Percentiles rank a stretch among this genome's conserved stretches.
phyloP scores from a whole-genome alignment of 2,329 filamentous ascomycete genomes.

The Sclerotinia minor region DNA sequence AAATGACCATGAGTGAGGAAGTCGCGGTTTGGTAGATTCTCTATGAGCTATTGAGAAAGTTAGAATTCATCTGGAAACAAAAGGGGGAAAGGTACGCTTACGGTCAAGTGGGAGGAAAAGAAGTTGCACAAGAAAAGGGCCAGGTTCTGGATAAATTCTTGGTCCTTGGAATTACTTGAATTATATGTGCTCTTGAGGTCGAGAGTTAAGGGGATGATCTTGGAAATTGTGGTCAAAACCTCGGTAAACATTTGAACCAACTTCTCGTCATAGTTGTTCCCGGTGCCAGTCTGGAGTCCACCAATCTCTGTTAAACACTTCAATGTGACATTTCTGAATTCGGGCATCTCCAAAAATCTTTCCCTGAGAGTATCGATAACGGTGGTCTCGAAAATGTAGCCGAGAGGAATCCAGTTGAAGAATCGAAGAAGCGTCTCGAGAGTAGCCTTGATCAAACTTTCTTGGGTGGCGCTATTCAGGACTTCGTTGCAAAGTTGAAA shows the following conservation, averaged over 20 bases:
- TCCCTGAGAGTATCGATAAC: slow-evolving; percentile 93
- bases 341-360: slow-evolving; percentile 86
- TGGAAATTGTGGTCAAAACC: slow-evolving; percentile 86
- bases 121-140: slow-evolving; percentile 97
- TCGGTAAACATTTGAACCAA: slow-evolving; percentile 98
- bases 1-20: slow-evolving; percentile 96
- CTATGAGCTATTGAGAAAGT: slow-evolving; percentile 66
- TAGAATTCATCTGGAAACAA: slow-evolving; percentile 25
- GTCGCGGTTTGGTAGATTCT: slow-evolving; percentile 92
- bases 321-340: slow-evolving; percentile 94
- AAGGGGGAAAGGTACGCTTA: slow-evolving; percentile 45
- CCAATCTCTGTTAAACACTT: slow-evolving; percentile 98
- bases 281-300: slow-evolving; percentile 77
- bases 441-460: slow-evolving; percentile 91
- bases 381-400: slow-evolving; percentile 97
- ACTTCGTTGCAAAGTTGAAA: slow-evolving; percentile 98
- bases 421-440: slow-evolving; percentile 94
- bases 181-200: slow-evolving; percentile 91
- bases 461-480: slow-evolving; percentile 82
- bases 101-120: slow-evolving; percentile 87
- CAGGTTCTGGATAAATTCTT: slow-evolving; percentile 96
- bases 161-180: slow-evolving; percentile 86
- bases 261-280: slow-evolving; percentile 86
- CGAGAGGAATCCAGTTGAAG: slow-evolving; percentile 97
- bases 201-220: slow-evolving; percentile 86